These are phyloP conservation scores for Geotrichum ghanense DNA, from an alignment of 805 yeast genomes.

Conservation along the genomic window DNA sequence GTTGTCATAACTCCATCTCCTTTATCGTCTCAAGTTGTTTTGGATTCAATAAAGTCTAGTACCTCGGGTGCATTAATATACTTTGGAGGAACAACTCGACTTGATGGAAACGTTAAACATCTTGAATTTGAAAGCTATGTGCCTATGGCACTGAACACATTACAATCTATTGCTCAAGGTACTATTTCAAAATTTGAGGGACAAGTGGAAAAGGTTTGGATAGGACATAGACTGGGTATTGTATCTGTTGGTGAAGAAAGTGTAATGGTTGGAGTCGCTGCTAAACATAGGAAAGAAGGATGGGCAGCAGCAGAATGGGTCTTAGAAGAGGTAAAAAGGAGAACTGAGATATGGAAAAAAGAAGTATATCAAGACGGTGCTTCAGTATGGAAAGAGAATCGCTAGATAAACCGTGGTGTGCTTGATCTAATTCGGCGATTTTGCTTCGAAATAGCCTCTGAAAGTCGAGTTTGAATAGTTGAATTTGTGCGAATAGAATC, in stretches of 20 bases:
- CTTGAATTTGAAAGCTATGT: slow-evolving; percentile 38
- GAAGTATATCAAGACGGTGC: slow-evolving; percentile 35
- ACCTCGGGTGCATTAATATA: slow-evolving; percentile 38
- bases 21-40: slow-evolving; percentile 11
- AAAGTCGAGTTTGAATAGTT: not conserved
- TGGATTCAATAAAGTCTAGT: slow-evolving; percentile 32
- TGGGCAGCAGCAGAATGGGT: slow-evolving; percentile 37
- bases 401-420: not conserved
- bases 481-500: not conserved
- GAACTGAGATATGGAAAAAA: slow-evolving; percentile 41
- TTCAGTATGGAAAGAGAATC: slow-evolving; percentile 33
- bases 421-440: not conserved
- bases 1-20: slow-evolving; percentile 2
- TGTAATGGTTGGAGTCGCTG: slow-evolving; percentile 32
- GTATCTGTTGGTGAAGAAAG: slow-evolving; percentile 41
- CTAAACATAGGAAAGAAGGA: slow-evolving; percentile 37
- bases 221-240: slow-evolving; percentile 36
- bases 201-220: slow-evolving; percentile 28
- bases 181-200: slow-evolving; percentile 23
- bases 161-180: slow-evolving; percentile 26
- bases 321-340: slow-evolving; percentile 33
- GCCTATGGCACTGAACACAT: slow-evolving; percentile 31
- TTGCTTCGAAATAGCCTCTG: not conserved
- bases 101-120: slow-evolving; percentile 28
- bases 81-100: slow-evolving; percentile 40